Percentiles rank a stretch among this genome's conserved stretches.
These are phyloP conservation scores for Cordyceps javanica DNA, from an alignment of 2,329 filamentous ascomycete genomes.

Conservation along the genomic window DNA sequence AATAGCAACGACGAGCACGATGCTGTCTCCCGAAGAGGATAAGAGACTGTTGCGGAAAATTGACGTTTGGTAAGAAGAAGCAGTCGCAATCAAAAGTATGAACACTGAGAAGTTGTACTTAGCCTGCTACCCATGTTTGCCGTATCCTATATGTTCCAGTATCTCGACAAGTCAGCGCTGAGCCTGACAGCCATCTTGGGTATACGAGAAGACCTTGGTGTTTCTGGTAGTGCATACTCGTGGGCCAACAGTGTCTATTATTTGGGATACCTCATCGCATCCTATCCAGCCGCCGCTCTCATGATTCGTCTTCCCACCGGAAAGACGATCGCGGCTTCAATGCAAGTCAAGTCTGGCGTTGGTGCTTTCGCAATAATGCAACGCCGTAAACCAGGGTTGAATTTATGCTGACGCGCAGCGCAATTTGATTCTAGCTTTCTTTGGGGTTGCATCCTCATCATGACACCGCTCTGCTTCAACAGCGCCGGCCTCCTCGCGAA, in stretches of 20 bases:
- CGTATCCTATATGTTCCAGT: conserved; percentile 52
- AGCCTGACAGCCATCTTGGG: conserved; percentile 47
- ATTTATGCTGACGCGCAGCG: not conserved
- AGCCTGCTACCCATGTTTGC: conserved; percentile 47
- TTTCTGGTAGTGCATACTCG: conserved; percentile 44
- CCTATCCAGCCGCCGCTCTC: conserved; percentile 21
- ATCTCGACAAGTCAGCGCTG: conserved; percentile 53
- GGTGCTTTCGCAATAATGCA: too few relatives aligned
- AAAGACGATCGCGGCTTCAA: conserved; percentile 22
- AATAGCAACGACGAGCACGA: not conserved
- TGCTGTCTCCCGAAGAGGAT: conserved; percentile 24
- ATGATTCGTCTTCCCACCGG: conserved; percentile 23
- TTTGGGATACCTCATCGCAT: conserved; percentile 41
- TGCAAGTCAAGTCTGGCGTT: conserved; percentile 13
- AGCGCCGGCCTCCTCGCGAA: conserved; percentile 22
- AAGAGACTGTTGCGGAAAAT: conserved; percentile 54
- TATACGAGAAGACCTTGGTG: conserved; percentile 36
- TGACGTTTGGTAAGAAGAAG: conserved; percentile 42
- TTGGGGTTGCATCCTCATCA: conserved; percentile 37
- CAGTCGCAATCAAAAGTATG: not conserved
- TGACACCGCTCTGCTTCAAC: conserved; percentile 28
- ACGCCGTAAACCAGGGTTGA: not conserved
- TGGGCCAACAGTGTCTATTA: conserved; percentile 47
- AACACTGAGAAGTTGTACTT: not conserved
- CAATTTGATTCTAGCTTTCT: conserved; percentile 12